phyloP scores from a whole-genome alignment of 1,284 basidiomycete species.

The Omphalotus olearius region DNA sequence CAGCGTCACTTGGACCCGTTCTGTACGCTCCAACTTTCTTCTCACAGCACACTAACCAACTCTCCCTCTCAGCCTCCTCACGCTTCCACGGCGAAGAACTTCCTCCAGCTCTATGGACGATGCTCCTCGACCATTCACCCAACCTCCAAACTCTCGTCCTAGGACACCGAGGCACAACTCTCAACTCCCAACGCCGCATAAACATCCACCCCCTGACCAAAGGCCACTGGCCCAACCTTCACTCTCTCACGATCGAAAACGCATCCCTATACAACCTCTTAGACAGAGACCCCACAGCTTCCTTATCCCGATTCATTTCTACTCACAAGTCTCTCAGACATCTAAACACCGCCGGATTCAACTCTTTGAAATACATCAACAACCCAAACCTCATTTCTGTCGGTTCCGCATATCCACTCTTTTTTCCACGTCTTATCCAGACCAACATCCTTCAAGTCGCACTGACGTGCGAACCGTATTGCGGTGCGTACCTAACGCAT shows the following conservation, averaged over 20 bases:
- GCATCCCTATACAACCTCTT: conserved; percentile 23
- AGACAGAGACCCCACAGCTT: neutral
- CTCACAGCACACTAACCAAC: neutral
- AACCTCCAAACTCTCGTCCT: conserved; percentile 41
- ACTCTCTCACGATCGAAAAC: conserved; percentile 38
- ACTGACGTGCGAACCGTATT: conserved; percentile 2
- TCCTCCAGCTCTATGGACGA: conserved; percentile 39
- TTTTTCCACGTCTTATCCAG: neutral
- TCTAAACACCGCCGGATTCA: neutral
- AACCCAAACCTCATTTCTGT: neutral
- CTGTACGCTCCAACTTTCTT: too few relatives aligned
- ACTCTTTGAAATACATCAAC: neutral
- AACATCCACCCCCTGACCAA: conserved; percentile 35
- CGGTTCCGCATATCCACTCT: neutral
- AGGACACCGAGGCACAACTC: conserved; percentile 32
- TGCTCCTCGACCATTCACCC: conserved; percentile 44
- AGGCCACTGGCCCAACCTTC: conserved; percentile 43
- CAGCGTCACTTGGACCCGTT: conserved; percentile 8
- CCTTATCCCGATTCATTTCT: conserved; percentile 3
- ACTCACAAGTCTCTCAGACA: neutral
- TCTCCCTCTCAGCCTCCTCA: neutral
- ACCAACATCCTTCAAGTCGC: conserved; percentile 1
- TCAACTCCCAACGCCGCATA: conserved; percentile 23
- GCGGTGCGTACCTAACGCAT: neutral
- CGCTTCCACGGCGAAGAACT: conserved; percentile 19